Conservation (phyloP, 139 green algal species). For the Asterochloris erici region DNA sequence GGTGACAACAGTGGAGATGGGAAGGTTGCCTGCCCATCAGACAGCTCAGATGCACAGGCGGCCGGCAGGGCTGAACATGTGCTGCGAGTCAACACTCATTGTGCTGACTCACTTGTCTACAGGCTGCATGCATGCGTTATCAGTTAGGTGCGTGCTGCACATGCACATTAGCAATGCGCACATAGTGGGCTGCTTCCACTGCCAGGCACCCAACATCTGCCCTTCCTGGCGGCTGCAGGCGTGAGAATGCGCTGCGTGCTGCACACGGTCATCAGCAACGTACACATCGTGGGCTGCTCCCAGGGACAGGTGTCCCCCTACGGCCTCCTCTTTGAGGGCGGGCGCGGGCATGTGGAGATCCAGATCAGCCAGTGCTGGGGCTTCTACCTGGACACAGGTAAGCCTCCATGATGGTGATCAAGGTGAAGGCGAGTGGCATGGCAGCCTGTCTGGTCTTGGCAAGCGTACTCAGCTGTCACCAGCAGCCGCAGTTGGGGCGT, state of each 20-base stretch:
- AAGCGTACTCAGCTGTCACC: too few species aligned
- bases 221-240: neutral
- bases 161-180: conserved; percentile 13
- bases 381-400: neutral
- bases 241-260: neutral
- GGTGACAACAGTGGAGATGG: neutral
- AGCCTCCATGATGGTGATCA: neutral
- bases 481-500: too few species aligned
- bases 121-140: neutral
- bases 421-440: too few species aligned
- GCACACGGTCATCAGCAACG: conserved; percentile 19
- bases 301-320: neutral
- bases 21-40: neutral
- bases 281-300: conserved; percentile 11
- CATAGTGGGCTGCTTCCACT: conserved; percentile 1
- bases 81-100: too few species aligned
- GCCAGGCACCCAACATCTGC: neutral
- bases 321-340: conserved; percentile 11
- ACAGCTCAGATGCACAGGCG: too few species aligned
- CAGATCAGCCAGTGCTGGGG: conserved; percentile 20
- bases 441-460: too few species aligned
- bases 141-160: neutral
- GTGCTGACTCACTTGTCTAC: neutral
- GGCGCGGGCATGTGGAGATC: conserved; percentile 11
- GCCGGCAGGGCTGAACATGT: too few species aligned